These are phyloP conservation scores for Hibiscus syriacus DNA, from an alignment of 345 rosid genomes.

Conservation along the genomic window DNA sequence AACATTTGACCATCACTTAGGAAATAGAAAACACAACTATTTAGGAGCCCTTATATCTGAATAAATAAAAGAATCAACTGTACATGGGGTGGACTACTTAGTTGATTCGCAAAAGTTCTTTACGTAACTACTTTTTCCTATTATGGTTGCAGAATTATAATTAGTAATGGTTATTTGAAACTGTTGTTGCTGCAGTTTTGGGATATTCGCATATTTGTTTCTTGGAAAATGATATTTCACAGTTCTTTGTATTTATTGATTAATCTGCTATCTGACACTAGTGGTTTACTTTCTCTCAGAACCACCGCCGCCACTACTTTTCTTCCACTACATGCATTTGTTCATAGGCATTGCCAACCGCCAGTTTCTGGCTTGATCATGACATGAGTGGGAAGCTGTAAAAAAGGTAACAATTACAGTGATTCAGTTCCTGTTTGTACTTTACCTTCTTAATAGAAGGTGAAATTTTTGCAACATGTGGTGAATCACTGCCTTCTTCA, in stretches of 20 bases:
- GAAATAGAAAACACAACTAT: not conserved
- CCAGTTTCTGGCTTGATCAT: slow-evolving; percentile 42
- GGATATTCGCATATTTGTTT: slow-evolving; percentile 28
- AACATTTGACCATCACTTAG: not conserved
- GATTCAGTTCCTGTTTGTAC: slow-evolving; percentile 7
- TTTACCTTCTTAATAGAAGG: not conserved
- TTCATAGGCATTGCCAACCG: not conserved
- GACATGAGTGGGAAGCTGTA: slow-evolving; percentile 42
- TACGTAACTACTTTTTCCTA: not conserved
- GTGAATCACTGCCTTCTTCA: not conserved
- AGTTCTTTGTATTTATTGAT: not conserved
- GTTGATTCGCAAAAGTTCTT: not conserved
- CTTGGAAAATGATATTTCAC: not conserved
- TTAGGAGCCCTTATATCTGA: not conserved
- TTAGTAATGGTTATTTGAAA: not conserved
- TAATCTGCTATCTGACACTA: not conserved
- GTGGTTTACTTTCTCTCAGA: slow-evolving; percentile 15
- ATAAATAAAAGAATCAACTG: not conserved
- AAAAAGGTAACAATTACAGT: slow-evolving; percentile 21
- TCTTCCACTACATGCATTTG: not conserved
- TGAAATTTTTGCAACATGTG: not conserved
- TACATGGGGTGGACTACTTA: not conserved
- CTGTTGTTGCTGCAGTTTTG: slow-evolving; percentile 32
- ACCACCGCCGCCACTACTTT: not conserved
- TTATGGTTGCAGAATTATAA: not conserved